phyloP scores from a whole-genome alignment of 495 filamentous ascomycete genomes.

The Pseudotulostoma volvatum region DNA sequence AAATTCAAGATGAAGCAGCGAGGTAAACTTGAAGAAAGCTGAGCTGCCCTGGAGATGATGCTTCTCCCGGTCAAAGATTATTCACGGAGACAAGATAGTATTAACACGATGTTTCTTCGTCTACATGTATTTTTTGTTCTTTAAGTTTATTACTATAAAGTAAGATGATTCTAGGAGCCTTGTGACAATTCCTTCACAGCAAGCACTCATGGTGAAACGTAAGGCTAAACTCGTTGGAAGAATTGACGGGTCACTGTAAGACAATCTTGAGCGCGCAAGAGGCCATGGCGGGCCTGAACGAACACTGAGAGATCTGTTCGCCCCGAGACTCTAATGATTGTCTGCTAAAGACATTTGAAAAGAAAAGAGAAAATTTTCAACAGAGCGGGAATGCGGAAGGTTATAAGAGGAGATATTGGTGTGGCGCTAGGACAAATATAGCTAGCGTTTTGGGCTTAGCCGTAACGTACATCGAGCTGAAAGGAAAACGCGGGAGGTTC shows the following conservation, averaged over 20 bases:
- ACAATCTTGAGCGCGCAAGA: conserved; percentile 98
- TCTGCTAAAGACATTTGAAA: conserved; percentile 74
- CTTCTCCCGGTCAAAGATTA: background rate
- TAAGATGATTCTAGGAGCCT: too few relatives aligned
- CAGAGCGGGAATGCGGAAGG: conserved; percentile 16
- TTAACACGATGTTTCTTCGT: conserved; percentile 1
- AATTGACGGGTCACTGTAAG: conserved; percentile 68
- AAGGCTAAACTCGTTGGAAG: conserved; percentile 48
- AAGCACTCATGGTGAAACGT: conserved; percentile 34
- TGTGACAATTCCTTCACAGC: conserved; percentile 37
- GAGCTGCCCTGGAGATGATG: too few relatives aligned
- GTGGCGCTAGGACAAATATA: conserved; percentile 11
- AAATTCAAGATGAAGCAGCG: conserved; percentile 79
- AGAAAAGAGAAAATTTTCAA: conserved; percentile 40
- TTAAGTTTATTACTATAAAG: too few relatives aligned
- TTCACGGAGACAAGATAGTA: background rate
- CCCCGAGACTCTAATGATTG: conserved; percentile 99
- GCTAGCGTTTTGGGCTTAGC: background rate
- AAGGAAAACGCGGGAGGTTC: too few relatives aligned
- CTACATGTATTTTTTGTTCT: conserved; percentile 7
- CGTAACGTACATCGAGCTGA: too few relatives aligned
- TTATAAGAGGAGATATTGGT: conserved; percentile 9
- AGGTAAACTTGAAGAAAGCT: conserved; percentile 23
- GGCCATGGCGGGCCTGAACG: conserved; percentile 74
- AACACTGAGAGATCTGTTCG: conserved; percentile 84